A percentile compares a stretch with the other conserved stretches of the same genome.
phyloP scores from a whole-genome alignment of 805 yeast species.

The Wickerhamomyces chaumierensis region DNA sequence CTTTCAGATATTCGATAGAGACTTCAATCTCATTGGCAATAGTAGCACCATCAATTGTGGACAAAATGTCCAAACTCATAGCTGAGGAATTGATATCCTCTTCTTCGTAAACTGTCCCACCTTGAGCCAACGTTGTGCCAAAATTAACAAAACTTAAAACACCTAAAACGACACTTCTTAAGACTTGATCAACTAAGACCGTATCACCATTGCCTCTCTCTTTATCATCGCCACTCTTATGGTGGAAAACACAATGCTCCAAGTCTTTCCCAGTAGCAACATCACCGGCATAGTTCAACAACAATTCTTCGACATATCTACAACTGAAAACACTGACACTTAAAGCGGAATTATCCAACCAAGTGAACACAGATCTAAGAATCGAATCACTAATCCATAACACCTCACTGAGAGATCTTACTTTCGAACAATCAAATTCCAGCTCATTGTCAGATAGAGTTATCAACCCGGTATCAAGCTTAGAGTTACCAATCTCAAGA shows the following conservation, averaged over 20 bases:
- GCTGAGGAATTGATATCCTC: slow-evolving; percentile 62
- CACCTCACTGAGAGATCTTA: slow-evolving; percentile 29
- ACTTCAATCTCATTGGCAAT: slow-evolving; percentile 20
- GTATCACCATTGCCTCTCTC: no score
- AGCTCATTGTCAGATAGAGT: slow-evolving; percentile 31
- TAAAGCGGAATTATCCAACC: slow-evolving; percentile 69
- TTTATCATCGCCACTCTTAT: not conserved
- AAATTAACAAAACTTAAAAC: slow-evolving; percentile 42
- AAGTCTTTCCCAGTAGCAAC: no score
- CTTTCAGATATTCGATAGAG: slow-evolving; percentile 23
- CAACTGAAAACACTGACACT: slow-evolving; percentile 74
- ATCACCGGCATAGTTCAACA: slow-evolving; percentile 27
- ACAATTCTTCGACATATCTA: slow-evolving; percentile 53
- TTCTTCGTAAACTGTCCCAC: slow-evolving; percentile 60
- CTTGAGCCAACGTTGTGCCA: slow-evolving; percentile 32
- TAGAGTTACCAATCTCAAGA: slow-evolving; percentile 59
- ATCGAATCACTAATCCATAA: slow-evolving; percentile 43
- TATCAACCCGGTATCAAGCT: slow-evolving; percentile 72
- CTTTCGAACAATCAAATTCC: slow-evolving; percentile 31
- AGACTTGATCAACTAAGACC: slow-evolving; percentile 35
- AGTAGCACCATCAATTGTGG: slow-evolving; percentile 14
- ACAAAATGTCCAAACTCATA: slow-evolving; percentile 39
- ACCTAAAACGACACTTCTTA: slow-evolving; percentile 41
- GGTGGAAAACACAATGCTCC: slow-evolving; percentile 4
- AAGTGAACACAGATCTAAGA: slow-evolving; percentile 43